Evolutionary conservation across 257 asterid genomes (phyloP), one percentile per base, ranked within the genome.

Genomic region (Solanum neorickii): DNA sequence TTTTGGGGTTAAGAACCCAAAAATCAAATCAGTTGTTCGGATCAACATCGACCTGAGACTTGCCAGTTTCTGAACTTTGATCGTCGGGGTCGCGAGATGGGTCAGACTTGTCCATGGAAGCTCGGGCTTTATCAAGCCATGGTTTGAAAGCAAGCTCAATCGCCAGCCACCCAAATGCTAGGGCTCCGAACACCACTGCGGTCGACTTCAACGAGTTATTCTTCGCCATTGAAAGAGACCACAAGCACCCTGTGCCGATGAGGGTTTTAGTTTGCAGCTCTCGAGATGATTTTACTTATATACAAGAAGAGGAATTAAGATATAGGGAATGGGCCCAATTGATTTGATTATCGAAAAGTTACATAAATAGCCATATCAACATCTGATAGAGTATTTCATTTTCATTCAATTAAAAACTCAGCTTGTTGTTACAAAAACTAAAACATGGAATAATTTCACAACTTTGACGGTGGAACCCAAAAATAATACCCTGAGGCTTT

Each of bases 111-210:
- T 91, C 91, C 89, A 96, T 92, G 66, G 93, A 90, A 65, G 95
- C 83, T 52, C 99, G 94, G 23, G 95, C 88, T 88, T 92, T 94
- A 29, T 87, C 91, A 77, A 96, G 95, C 95, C 94, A 94, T 20
- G 99, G 99, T 91, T 93, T 96, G 89, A 95, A 86, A 56, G 98
- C 98, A 33, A 96, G 89, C 90, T 96, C 99, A 6, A 95, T 91
- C 31, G 97, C 93, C 7, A 94, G 89, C 99, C 99, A 96, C 47
- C 94, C 96, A 70, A 75, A 90, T 15, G 96, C 99, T 88, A 96
- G 78, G 35, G 98, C 98, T 88, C 95, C 96, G 39, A 93, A 65
- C 39, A 96, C 92, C 76, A 93, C 88, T 11, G 94, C 98, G 27
- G 94, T 93, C 68, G 96, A 89, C 86, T 93, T 93, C 14, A 91